Evolutionary conservation across 257 asterid genomes (phyloP), one percentile per base, ranked within the genome.

Genomic region (Craterostigma plantagineum): DNA sequence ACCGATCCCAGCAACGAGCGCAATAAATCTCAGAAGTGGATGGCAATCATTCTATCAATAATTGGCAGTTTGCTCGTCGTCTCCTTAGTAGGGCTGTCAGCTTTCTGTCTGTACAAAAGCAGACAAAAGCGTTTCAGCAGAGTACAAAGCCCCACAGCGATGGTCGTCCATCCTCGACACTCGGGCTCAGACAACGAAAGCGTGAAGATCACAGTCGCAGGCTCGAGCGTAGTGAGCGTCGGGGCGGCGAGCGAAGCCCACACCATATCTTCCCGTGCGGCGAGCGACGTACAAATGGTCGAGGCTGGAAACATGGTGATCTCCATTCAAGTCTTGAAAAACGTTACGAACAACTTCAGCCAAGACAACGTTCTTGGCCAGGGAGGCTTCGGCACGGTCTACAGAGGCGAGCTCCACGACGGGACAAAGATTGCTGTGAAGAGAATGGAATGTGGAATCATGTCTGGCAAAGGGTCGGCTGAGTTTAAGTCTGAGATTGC

Each of bases 361-460:
- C 54, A 66, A 44, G 70, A 75, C 16, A 86, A 81, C 59, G 70
- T 86, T 18, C 50, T 86, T 18, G 97, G 94, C 0, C 81, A 54
- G 45, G 97, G 97, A 34, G 97, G 96, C 6, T 81, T 86, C 14
- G 96, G 94, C 50, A 78, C 92, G 3, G 96, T 86, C 16, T 86
- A 86, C 56, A 81, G 63, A 62, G 96, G 96, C 1, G 91, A 74
- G 42, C 61, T 85, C 36, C 94, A 85, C 11, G 96, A 86, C 38
- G 96, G 96, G 9, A 86, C 92, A 0, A 73, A 79, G 58, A 86
- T 86, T 34, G 96, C 96, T 10, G 96, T 86, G 57, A 86, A 86
- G 43, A 71, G 96, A 69, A 81, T 81, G 94, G 94, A 86, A 38
- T 71, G 77, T 38, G 92, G 92, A 51, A 68, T 75, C 17, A 79